Evolutionary conservation across 2,329 filamentous ascomycete genomes (phyloP).

Genomic region (Colletotrichum theobromicola): DNA sequence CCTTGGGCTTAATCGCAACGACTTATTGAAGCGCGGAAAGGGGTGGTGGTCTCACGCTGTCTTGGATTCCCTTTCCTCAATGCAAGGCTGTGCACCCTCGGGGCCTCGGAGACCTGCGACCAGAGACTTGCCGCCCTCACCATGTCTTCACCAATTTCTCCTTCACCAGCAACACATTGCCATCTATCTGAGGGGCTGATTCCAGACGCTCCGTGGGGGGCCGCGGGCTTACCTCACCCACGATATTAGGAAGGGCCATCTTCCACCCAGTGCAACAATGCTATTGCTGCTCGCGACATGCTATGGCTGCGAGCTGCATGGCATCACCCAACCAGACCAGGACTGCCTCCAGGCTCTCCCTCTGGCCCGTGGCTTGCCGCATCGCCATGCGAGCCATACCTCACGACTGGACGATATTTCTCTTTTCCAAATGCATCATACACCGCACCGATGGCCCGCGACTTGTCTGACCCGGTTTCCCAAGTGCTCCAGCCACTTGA

Average conservation of each 20-base stretch:
- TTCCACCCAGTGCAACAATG: not conserved
- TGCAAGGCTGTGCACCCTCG: not conserved
- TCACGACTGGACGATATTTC: not conserved
- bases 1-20: not conserved
- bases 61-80: not conserved
- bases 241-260: not conserved
- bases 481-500: not conserved
- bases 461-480: conserved; percentile 7
- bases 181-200: not conserved
- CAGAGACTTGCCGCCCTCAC: not conserved
- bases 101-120: conserved; percentile 2
- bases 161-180: not conserved
- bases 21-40: conserved; percentile 4
- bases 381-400: not conserved
- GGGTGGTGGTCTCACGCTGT: conserved; percentile 2
- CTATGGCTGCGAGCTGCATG: not conserved
- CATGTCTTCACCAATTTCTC: not conserved
- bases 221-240: not conserved
- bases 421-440: conserved; percentile 5
- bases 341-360: not conserved
- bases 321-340: not conserved
- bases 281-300: not conserved
- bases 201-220: not conserved
- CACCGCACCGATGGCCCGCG: not conserved
- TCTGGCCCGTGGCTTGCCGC: not conserved